A percentile compares a stretch with the other conserved stretches of the same genome.
Conservation (phyloP, 1,139 yeast genomes). For the Pichia sp. region DNA sequence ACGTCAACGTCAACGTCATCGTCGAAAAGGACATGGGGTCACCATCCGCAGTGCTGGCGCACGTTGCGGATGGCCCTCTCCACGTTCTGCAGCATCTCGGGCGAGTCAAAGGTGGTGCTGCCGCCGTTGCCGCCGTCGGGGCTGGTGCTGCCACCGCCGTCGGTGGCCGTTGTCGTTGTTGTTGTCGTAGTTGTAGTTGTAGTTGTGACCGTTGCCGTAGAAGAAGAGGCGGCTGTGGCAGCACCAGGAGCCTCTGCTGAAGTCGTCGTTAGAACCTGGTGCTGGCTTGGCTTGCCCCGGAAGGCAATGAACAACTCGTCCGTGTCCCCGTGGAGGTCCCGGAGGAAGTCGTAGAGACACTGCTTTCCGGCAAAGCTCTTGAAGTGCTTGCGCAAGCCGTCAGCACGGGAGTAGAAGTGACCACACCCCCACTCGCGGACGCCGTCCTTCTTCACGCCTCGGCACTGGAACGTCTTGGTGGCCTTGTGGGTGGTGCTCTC, state of each 20-base stretch:
- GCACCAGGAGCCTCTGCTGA: neutral
- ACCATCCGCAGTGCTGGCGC: slow-evolving; percentile 17
- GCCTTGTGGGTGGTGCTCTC: slow-evolving; percentile 44
- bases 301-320: slow-evolving; percentile 10
- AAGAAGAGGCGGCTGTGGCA: neutral
- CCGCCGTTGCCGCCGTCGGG: too few species aligned
- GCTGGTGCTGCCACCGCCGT: too few species aligned
- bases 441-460: slow-evolving; percentile 8
- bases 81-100: slow-evolving; percentile 10
- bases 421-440: slow-evolving; percentile 18
- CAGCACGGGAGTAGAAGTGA: slow-evolving; percentile 17
- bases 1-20: too few species aligned
- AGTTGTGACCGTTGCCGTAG: too few species aligned
- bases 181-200: too few species aligned
- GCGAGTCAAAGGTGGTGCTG: slow-evolving; percentile 4
- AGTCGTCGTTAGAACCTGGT: neutral
- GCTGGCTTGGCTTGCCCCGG: slow-evolving; percentile 10
- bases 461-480: slow-evolving; percentile 12
- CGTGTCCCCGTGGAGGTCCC: slow-evolving; percentile 11
- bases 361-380: slow-evolving; percentile 16
- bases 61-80: slow-evolving; percentile 16
- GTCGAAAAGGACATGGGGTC: neutral
- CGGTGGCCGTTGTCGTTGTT: neutral
- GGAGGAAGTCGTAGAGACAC: slow-evolving; percentile 14
- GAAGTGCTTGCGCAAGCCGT: slow-evolving; percentile 19